These are phyloP conservation scores for Yamadazyma songkhlaensis DNA, from an alignment of 1,139 yeast genomes.

Conservation along the genomic window DNA sequence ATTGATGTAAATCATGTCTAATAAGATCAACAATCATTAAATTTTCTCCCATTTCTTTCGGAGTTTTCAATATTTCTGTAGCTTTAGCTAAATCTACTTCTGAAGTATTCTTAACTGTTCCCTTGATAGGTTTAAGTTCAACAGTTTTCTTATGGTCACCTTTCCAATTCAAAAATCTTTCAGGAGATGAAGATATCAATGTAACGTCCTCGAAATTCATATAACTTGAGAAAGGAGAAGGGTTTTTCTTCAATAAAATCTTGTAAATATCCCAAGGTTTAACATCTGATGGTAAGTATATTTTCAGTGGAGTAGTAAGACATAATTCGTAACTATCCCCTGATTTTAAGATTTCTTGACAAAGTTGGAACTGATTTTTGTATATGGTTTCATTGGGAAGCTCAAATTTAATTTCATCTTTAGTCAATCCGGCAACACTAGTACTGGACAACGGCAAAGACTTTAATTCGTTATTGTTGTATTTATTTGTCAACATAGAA, in stretches of 20 bases:
- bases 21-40: slow-evolving; percentile 96
- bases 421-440: slow-evolving; percentile 4
- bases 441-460: neutral
- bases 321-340: slow-evolving; percentile 97
- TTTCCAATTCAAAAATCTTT: slow-evolving; percentile 84
- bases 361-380: slow-evolving; percentile 50
- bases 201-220: slow-evolving; percentile 70
- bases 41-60: slow-evolving; percentile 94
- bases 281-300: slow-evolving; percentile 45
- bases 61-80: slow-evolving; percentile 63
- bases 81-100: slow-evolving; percentile 58
- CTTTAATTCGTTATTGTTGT: neutral
- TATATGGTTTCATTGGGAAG: slow-evolving; percentile 59
- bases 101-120: slow-evolving; percentile 74
- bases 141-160: slow-evolving; percentile 38
- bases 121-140: slow-evolving; percentile 92
- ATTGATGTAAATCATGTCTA: slow-evolving; percentile 81
- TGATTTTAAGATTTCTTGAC: slow-evolving; percentile 66
- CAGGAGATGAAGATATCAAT: slow-evolving; percentile 89
- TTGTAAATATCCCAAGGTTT: slow-evolving; percentile 81
- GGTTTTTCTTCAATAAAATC: slow-evolving; percentile 67
- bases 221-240: slow-evolving; percentile 89
- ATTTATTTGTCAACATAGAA: slow-evolving; percentile 11
- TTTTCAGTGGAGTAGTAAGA: slow-evolving; percentile 73
- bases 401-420: slow-evolving; percentile 33